A percentile compares a stretch with the other conserved stretches of the same genome.
These are phyloP conservation scores for Pisolithus sp. DNA, from an alignment of 768 basidiomycete species.

Conservation along the genomic window DNA sequence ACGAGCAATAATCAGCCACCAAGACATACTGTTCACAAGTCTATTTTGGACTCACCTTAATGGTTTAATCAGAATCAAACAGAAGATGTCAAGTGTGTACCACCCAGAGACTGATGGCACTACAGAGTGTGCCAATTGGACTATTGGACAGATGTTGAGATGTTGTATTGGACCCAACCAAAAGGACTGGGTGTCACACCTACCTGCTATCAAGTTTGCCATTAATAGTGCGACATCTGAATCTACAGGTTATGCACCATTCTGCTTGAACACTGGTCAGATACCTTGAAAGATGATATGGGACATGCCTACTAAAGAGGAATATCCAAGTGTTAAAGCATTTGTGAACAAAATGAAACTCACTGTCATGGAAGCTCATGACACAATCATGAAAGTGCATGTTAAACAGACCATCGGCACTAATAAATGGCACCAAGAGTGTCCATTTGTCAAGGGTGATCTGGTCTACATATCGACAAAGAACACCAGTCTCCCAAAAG, in stretches of 20 bases:
- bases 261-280: conserved; percentile 8
- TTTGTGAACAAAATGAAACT: conserved; percentile 13
- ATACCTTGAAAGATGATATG: conserved; percentile 14
- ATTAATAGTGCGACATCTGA: neutral
- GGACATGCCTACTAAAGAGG: conserved; percentile 1
- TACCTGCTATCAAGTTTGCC: neutral
- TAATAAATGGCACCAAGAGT: conserved; percentile 14
- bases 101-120: conserved; percentile 31
- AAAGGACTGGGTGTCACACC: conserved; percentile 7
- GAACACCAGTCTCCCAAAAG: conserved; percentile 26
- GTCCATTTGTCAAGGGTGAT: conserved; percentile 20
- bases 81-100: conserved; percentile 19
- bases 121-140: conserved; percentile 16
- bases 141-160: conserved; percentile 9
- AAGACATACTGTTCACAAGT: conserved; percentile 20
- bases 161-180: neutral
- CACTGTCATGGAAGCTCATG: too few relatives aligned
- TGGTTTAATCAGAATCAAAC: conserved; percentile 11
- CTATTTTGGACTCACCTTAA: conserved; percentile 19
- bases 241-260: conserved; percentile 14
- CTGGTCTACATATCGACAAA: conserved; percentile 22
- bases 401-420: conserved; percentile 30
- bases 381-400: neutral
- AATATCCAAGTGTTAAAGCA: conserved; percentile 21
- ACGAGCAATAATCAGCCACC: conserved; percentile 15